Evolutionary conservation across 345 rosid species (phyloP), one percentile per base, ranked within the genome.

Genomic region (Conringia planisiliqua): DNA sequence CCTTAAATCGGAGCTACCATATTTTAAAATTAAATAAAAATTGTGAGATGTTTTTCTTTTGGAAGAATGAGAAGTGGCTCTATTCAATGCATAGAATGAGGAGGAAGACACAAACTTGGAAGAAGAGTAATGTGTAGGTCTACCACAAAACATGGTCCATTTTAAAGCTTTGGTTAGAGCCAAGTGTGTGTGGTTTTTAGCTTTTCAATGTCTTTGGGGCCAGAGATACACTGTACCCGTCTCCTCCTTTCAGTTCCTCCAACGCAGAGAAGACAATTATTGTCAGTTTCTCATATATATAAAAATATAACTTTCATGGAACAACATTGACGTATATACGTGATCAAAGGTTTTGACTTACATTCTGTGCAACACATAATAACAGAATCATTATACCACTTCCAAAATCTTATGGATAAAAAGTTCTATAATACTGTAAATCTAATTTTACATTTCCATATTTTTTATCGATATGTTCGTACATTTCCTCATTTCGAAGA

Each of bases 61-160:
- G 1, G 5, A 57, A 38, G 4, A 75, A 75, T 60, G 29, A 40
- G 56, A 36, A 66, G 29, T 48, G 44, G 44, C 43, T 55, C 20
- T 17, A 62, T 26, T 46, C 46, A 70, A 70, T 44, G 66, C 44
- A 64, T 56, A 56, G 6, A 77, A 26, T 16, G 33, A 30, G 40
- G 70, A 43, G 10, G 65, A 69, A 62, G 59, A 70, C 70, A 69
- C 6, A 62, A 27, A 70, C 32, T 30, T 51, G 62, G 51, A 75
- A 60, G 44, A 59, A 61, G 74, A 76, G 74, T 52, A 35, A 38
- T 77, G 80, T 71, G 76, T 63, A 71, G 72, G 62, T 71, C 67
- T 65, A 71, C 76, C 80, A 77, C 62, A 71, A 71, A 77, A 77
- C 80, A 77, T 70, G 80, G 80, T 71, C 61, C 66, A 54, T 43